Evolutionary conservation across 2,329 filamentous ascomycete species (phyloP).

Genomic region (Alternaria novae-zelandiae): DNA sequence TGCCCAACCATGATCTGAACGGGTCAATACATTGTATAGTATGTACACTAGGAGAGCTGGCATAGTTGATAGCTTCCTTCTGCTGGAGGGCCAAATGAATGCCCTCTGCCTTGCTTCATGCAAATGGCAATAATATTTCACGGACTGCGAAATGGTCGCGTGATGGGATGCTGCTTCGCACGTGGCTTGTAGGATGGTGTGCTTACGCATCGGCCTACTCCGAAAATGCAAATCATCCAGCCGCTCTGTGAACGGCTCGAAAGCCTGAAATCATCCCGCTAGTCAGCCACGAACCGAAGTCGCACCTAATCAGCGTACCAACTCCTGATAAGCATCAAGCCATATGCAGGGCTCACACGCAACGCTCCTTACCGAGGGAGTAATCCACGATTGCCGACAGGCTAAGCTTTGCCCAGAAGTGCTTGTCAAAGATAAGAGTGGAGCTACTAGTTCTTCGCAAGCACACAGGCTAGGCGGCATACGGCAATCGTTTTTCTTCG

Average conservation of each 20-base stretch:
- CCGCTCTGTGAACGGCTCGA: neutral
- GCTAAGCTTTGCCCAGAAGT: slow-evolving; percentile 22
- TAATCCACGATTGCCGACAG: neutral
- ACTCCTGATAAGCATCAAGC: neutral
- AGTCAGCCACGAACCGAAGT: neutral
- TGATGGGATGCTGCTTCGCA: neutral
- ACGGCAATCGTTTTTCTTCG: slow-evolving; percentile 8
- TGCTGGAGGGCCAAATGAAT: neutral
- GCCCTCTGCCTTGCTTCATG: neutral
- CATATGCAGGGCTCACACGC: neutral
- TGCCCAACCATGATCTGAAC: neutral
- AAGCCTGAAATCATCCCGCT: neutral
- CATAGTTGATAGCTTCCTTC: neutral
- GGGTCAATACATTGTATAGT: slow-evolving; percentile 3
- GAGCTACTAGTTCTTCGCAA: slow-evolving; percentile 9
- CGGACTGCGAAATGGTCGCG: neutral
- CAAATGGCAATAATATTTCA: neutral
- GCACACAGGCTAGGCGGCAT: slow-evolving; percentile 13
- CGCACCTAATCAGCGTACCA: neutral
- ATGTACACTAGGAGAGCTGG: slow-evolving; percentile 3
- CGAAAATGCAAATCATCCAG: neutral
- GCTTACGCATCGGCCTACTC: neutral
- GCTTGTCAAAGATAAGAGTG: slow-evolving; percentile 28
- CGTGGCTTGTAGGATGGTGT: neutral
- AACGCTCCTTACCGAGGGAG: neutral